Evolutionary conservation across 495 filamentous ascomycete species (phyloP), one percentile per base, ranked within the genome.

Genomic region (Cladorrhinum samala): DNA sequence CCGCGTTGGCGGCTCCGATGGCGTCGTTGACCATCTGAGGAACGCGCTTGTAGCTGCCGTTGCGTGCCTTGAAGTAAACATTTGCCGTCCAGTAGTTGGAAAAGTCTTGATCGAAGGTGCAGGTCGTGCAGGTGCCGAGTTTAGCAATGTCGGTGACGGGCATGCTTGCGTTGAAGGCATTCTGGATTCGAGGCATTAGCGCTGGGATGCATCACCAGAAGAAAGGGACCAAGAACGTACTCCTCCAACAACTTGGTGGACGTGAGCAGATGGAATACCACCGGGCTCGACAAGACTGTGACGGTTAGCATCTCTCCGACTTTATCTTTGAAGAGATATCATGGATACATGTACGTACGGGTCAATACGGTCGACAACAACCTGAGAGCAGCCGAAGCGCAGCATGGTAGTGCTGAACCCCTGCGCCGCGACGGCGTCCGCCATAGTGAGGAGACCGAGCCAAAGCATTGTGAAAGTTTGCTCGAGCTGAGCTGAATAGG

Each of bases 1-100:
- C 65, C 1, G 47, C 58, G 39, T 63, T 65, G 21, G 57, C 57
- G 9, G 30, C 51, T 7, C 57, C 58, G 25, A 61, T 63, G 3
- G 20, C 44, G 6, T 57, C 54, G 39, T 65, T 65, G 25, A 51
- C 52, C 58, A 63, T 63, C 46, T 63, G 62, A 1, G 62, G 62
- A 0, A 79, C 73, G 18, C 75, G 75, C 62, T 77, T 72, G 65
- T 71, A 77, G 16, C 66, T 74, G 23, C 75, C 75, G 58, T 79
- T 79, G 21, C 67, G 68, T 7, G 76, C 74, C 56, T 69, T 69
- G 66, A 77, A 79, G 66, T 77, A 79, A 43, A 79, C 59, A 62
- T 69, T 71, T 40, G 76, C 75, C 0, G 76, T 77, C 76, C 76
- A 79, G 70, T 79, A 79, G 68, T 77, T 77, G 50, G 64, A 68